phyloP scores from a whole-genome alignment of 352 stramenopile species.

The Globisporangium splendens region DNA sequence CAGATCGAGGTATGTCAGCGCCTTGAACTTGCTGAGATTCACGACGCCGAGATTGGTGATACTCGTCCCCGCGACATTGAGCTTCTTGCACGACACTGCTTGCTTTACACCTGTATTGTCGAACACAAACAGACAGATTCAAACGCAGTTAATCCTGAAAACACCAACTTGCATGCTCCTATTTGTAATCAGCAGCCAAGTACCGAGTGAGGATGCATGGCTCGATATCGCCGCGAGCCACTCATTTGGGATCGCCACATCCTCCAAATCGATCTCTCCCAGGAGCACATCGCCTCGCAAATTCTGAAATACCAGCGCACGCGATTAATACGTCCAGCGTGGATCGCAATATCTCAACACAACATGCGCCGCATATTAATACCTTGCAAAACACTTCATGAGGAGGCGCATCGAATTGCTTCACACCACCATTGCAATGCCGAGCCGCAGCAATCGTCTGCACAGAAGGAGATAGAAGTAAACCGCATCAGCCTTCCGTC shows the following conservation, averaged over 20 bases:
- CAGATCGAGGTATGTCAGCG: slow-evolving; percentile 23
- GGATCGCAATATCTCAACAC: not conserved
- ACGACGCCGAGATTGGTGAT: slow-evolving; percentile 26
- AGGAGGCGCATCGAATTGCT: slow-evolving; percentile 21
- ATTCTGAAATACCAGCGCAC: slow-evolving; percentile 17
- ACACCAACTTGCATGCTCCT: too few species aligned
- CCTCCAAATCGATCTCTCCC: slow-evolving; percentile 22
- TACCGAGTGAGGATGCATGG: slow-evolving; percentile 12
- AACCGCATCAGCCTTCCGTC: not conserved
- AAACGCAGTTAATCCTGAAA: not conserved
- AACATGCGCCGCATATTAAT: not conserved
- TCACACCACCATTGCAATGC: slow-evolving; percentile 6
- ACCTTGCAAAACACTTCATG: slow-evolving; percentile 36
- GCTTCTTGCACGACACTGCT: slow-evolving; percentile 8
- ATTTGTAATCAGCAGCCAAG: not conserved
- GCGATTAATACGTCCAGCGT: too few species aligned
- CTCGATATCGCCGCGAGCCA: slow-evolving; percentile 27
- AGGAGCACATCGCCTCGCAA: slow-evolving; percentile 18
- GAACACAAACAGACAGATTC: not conserved
- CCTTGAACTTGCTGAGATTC: slow-evolving; percentile 24
- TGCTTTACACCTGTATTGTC: not conserved
- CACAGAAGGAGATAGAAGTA: not conserved
- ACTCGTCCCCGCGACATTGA: slow-evolving; percentile 25
- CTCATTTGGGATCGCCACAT: slow-evolving; percentile 24
- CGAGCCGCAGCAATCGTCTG: slow-evolving; percentile 3